Evolutionary conservation across 1,284 basidiomycete genomes (phyloP), one percentile per base, ranked within the genome.

Genomic region (Tilletia indica): DNA sequence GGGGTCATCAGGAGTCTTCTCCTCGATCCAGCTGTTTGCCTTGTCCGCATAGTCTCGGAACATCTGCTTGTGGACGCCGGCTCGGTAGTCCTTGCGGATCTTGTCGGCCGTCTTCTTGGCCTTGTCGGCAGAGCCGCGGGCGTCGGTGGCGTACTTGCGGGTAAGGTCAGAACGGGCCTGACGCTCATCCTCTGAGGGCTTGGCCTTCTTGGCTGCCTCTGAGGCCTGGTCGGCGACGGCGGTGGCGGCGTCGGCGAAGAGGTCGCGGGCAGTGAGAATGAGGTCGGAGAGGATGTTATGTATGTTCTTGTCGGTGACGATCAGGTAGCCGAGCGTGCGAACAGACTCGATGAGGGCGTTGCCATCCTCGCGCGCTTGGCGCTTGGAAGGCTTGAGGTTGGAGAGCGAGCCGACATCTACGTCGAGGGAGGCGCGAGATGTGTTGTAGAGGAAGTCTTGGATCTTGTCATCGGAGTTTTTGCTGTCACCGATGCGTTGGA

Each of bases 1-100:
- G 73, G 85, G 84, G 73, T 87, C 85, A 67, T 87, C 85, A n/a
- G 83, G 82, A 19, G 84, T 86, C 76, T 86, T 83, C 72, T 86
- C 86, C 72, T 87, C 86, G 66, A 86, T 75, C 78, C 86, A 87
- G 76, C 83, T 69, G 61, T 72, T 72, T 25, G 76, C 74, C 72
- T 77, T 68, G 16, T 75, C 70, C 16, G 73, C 75, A 49, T 70
- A 72, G 19, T 71, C 70, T 34, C 72, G 67, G 42, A 77, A 42
- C 36, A 64, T 38, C n/a, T 54, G 42, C 54, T 64, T 68, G 25
- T 64, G 42, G 2, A 71, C 69, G 19, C 72, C 72, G 36, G 61
- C 31, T 14, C 61, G 61, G 61, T 64, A 64, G 67, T 85, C 76
- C 34, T 79, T 82, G 74, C 85, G 78, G 38, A 83, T 66, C 67